These are phyloP conservation scores for Deinandra increscens DNA, from an alignment of 129 eudicot species.

Conservation along the genomic window DNA sequence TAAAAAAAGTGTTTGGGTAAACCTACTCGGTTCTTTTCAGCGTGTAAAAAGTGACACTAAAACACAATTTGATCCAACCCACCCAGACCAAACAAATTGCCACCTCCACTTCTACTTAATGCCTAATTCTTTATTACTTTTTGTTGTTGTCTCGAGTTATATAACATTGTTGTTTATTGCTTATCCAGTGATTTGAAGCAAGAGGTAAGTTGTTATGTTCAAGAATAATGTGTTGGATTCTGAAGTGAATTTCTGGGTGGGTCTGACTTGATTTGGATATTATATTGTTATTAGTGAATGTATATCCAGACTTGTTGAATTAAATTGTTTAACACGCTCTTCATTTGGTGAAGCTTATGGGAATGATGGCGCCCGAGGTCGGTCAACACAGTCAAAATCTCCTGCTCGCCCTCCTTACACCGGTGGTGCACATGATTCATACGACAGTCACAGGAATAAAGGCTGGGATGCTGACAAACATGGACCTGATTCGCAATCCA, in stretches of 20 bases:
- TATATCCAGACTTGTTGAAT: constrained; percentile 29
- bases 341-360: constrained; percentile 90
- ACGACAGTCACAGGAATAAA: constrained; percentile 50
- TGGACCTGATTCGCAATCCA: constrained; percentile 41
- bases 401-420: constrained; percentile 47
- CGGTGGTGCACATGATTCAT: constrained; percentile 48
- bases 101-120: background rate
- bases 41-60: background rate
- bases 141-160: background rate
- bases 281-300: constrained; percentile 33
- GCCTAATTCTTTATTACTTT: background rate
- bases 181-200: constrained; percentile 49
- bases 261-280: too few species aligned
- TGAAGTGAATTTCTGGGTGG: constrained; percentile 54
- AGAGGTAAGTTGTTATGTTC: constrained; percentile 90
- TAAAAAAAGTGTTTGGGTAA: background rate
- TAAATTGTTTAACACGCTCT: constrained; percentile 64
- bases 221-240: constrained; percentile 62
- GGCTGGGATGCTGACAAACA: constrained; percentile 66
- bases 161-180: constrained; percentile 39
- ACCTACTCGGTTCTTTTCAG: background rate
- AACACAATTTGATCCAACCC: background rate
- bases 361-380: constrained; percentile 63
- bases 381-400: constrained; percentile 64
- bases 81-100: background rate